Evolutionary conservation across 1,284 basidiomycete genomes (phyloP).

Genomic region (Schizophyllum commune): DNA sequence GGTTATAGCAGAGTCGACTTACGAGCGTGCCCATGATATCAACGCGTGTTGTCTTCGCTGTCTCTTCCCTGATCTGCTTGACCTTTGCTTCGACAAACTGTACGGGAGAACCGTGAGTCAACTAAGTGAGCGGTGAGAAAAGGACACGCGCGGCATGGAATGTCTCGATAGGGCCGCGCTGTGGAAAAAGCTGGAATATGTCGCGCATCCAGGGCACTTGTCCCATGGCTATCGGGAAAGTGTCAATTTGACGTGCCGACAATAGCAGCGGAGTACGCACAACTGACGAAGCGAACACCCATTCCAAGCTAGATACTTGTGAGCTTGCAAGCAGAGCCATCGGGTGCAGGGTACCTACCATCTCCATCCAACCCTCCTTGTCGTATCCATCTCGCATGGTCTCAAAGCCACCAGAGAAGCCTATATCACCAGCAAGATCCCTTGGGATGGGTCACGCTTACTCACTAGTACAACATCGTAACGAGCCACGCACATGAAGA

Average conservation of each 20-base stretch:
- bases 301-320: neutral
- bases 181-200: slow-evolving; percentile 3
- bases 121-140: too few species aligned
- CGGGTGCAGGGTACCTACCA: neutral
- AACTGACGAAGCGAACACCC: neutral
- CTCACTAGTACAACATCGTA: neutral
- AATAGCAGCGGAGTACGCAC: neutral
- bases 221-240: neutral
- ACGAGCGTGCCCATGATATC: neutral
- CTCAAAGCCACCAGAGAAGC: slow-evolving; percentile 43
- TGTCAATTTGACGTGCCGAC: neutral
- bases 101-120: neutral
- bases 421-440: slow-evolving; percentile 11
- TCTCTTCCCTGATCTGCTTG: neutral
- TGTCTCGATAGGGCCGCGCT: slow-evolving; percentile 3
- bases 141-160: slow-evolving; percentile 1
- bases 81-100: neutral
- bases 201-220: slow-evolving; percentile 6
- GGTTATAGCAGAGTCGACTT: neutral
- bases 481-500: neutral
- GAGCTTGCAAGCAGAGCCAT: too few species aligned
- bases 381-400: slow-evolving; percentile 31
- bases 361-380: slow-evolving; percentile 13
- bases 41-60: neutral
- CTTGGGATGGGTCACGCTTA: neutral